phyloP scores from a whole-genome alignment of 192 early-diverging fungal species.

The Podila epigama region DNA sequence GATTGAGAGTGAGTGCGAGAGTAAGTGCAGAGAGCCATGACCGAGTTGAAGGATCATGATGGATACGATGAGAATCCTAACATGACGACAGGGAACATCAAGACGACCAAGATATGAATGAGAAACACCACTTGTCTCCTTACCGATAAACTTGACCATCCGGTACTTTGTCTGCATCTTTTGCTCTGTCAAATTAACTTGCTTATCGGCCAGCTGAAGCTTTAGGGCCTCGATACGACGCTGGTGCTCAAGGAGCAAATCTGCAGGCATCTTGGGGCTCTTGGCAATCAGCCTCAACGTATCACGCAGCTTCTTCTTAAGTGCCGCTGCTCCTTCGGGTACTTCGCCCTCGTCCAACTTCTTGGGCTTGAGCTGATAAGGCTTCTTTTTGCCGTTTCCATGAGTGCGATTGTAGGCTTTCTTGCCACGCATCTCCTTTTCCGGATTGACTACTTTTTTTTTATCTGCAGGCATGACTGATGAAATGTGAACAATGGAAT shows the following conservation, averaged over 20 bases:
- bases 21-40: too few species aligned
- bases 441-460: conserved; percentile 44
- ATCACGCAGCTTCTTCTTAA: conserved; percentile 58
- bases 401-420: conserved; percentile 37
- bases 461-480: conserved; percentile 27
- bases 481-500: too few species aligned
- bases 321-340: conserved; percentile 30
- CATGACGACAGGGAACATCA: too few species aligned
- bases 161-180: conserved; percentile 55
- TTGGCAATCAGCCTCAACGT: conserved; percentile 36
- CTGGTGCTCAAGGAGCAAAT: conserved; percentile 42
- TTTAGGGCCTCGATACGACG: conserved; percentile 53
- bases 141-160: conserved; percentile 59
- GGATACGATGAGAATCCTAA: too few species aligned
- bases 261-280: conserved; percentile 49
- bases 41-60: too few species aligned
- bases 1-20: too few species aligned
- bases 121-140: too few species aligned
- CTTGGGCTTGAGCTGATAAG: conserved; percentile 43
- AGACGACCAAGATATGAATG: too few species aligned
- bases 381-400: conserved; percentile 22
- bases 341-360: conserved; percentile 35
- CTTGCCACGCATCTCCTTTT: conserved; percentile 48
- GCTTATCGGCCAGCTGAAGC: conserved; percentile 49
- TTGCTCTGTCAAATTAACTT: conserved; percentile 50